Conservation (phyloP, 2,329 filamentous ascomycete species). For the Akanthomyces uredinophilus region DNA sequence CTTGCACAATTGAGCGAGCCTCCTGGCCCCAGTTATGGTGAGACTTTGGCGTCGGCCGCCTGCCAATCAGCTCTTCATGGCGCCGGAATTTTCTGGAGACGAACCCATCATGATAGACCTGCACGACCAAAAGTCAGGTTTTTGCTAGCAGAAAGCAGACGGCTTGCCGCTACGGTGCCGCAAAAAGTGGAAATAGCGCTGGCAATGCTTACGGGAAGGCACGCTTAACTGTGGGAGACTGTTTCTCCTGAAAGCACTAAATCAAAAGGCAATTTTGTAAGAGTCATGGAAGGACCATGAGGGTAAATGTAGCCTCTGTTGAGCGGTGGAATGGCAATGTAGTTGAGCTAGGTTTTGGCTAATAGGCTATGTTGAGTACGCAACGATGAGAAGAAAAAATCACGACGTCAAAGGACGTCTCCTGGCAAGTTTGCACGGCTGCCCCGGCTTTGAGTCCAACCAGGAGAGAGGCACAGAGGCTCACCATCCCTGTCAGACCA, state of each 20-base stretch:
- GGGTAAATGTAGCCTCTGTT: neutral
- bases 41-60: neutral
- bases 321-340: too few relatives aligned
- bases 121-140: neutral
- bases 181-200: neutral
- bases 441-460: neutral
- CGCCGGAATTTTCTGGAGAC: neutral
- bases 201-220: constrained; percentile 1
- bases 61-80: neutral
- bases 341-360: too few relatives aligned
- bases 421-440: neutral
- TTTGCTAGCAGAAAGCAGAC: neutral
- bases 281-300: neutral
- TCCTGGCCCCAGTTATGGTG: constrained; percentile 1
- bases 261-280: neutral
- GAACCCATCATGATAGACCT: neutral
- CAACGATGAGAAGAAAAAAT: neutral
- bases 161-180: neutral
- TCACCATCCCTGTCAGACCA: neutral
- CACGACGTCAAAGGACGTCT: neutral
- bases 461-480: neutral
- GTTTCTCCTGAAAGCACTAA: neutral
- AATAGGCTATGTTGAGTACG: too few relatives aligned
- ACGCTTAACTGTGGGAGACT: neutral
- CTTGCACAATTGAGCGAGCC: too few relatives aligned